phyloP scores from a whole-genome alignment of 352 stramenopile genomes.

The Phytophthora agathidicida region DNA sequence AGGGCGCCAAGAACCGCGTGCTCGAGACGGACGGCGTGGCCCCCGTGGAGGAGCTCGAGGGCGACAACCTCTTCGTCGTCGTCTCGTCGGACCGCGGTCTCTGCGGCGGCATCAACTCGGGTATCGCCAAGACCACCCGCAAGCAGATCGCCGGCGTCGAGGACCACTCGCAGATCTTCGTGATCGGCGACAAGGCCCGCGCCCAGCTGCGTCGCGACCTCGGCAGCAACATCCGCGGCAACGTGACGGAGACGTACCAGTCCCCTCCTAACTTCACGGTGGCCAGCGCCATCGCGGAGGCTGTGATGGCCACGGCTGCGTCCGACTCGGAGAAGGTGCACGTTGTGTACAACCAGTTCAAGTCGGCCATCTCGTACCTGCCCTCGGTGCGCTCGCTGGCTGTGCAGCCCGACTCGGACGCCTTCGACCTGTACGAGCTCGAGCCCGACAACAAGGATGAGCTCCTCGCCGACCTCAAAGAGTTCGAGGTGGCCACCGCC shows the following conservation, averaged over 20 bases:
- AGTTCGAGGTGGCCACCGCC: constrained; percentile 90
- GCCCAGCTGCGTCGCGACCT: constrained; percentile 92
- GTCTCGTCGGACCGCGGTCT: constrained; percentile 98
- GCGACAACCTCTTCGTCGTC: constrained; percentile 93
- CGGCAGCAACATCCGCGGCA: constrained; percentile 62
- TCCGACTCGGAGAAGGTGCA: constrained; percentile 94
- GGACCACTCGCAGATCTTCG: constrained; percentile 89
- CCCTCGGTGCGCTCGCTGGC: constrained; percentile 89
- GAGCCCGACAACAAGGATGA: constrained; percentile 98
- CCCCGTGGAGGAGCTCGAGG: constrained; percentile 82
- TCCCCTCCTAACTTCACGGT: constrained; percentile 92
- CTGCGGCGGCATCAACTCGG: constrained; percentile 98
- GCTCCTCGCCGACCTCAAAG: constrained; percentile 96
- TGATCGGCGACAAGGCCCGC: constrained; percentile 98
- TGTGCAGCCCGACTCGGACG: constrained; percentile 65
- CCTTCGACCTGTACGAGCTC: constrained; percentile 95
- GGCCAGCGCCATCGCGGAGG: constrained; percentile 91
- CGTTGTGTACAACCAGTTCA: constrained; percentile 98
- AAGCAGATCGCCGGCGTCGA: constrained; percentile 77
- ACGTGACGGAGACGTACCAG: constrained; percentile 85
- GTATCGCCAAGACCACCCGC: constrained; percentile 92
- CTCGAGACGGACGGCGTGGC: constrained; percentile 91
- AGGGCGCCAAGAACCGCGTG: constrained; percentile 68
- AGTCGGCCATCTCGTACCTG: constrained; percentile 96
- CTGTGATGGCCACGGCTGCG: constrained; percentile 67